Percentiles rank a stretch among this genome's conserved stretches.
Evolutionary conservation across 2,329 filamentous ascomycete genomes (phyloP).

Genomic region (Apiospora pterosperma): DNA sequence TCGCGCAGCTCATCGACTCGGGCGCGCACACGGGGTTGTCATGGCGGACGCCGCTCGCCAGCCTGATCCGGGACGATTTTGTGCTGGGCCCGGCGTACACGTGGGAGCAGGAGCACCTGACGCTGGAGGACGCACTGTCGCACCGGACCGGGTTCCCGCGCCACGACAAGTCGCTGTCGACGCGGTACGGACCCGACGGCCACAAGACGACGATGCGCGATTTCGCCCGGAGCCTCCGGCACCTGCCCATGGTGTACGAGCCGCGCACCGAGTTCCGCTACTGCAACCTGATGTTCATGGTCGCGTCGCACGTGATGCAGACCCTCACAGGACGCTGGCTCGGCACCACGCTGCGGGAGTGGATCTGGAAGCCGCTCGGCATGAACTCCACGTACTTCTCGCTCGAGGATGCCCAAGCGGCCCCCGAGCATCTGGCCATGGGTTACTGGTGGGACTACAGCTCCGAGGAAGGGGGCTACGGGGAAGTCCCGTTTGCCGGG

Average conservation of each 20-base stretch:
- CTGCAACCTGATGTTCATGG: constrained; percentile 50
- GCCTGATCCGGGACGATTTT: constrained; percentile 48
- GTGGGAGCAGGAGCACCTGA: constrained; percentile 41
- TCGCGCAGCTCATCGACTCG: constrained; percentile 45
- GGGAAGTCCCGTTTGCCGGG: constrained; percentile 21
- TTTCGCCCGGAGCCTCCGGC: constrained; percentile 35
- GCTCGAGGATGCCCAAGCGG: constrained; percentile 25
- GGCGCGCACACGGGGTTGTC: constrained; percentile 34
- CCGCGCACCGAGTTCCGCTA: constrained; percentile 45
- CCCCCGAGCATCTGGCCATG: constrained; percentile 31
- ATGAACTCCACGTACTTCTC: constrained; percentile 39
- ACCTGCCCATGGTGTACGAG: constrained; percentile 41
- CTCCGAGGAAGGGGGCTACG: constrained; percentile 12
- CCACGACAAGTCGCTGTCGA: constrained; percentile 33
- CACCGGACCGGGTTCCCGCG: constrained; percentile 48
- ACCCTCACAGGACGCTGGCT: constrained; percentile 35
- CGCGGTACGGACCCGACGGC: constrained; percentile 27
- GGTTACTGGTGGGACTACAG: constrained; percentile 38
- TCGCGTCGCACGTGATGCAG: constrained; percentile 42
- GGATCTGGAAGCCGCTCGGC: constrained; percentile 40
- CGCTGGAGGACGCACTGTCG: constrained; percentile 49
- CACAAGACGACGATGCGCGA: constrained; percentile 31
- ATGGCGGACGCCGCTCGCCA: constrained; percentile 43
- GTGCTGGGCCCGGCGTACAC: constrained; percentile 34
- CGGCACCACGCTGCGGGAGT: constrained; percentile 33